phyloP scores from a whole-genome alignment of 2,329 filamentous ascomycete species.

The Onygenales sp. region DNA sequence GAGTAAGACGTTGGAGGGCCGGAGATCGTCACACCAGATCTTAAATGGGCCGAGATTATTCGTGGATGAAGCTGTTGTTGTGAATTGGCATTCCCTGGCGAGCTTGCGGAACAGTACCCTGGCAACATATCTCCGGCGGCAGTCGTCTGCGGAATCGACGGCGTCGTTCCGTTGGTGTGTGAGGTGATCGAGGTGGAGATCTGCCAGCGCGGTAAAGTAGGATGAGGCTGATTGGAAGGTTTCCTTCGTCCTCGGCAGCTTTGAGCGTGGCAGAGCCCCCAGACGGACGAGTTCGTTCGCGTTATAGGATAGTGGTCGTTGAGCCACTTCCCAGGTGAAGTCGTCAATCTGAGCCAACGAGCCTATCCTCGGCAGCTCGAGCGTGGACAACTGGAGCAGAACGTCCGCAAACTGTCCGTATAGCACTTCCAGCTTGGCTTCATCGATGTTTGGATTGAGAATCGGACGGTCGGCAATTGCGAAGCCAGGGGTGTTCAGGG shows the following conservation, averaged over 20 bases:
- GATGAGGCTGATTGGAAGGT: slow-evolving; percentile 23
- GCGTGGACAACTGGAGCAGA: slow-evolving; percentile 29
- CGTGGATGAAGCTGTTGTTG: slow-evolving; percentile 12
- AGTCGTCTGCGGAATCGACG: slow-evolving; percentile 13
- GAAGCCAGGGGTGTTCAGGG: slow-evolving; percentile 19
- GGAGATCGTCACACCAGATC: slow-evolving; percentile 31
- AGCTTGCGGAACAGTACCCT: slow-evolving; percentile 13
- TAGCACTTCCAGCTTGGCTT: slow-evolving; percentile 23
- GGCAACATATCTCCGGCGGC: slow-evolving; percentile 12
- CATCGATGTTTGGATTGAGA: slow-evolving; percentile 25
- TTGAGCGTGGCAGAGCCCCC: slow-evolving; percentile 12
- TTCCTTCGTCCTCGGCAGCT: not conserved
- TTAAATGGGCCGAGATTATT: slow-evolving; percentile 21
- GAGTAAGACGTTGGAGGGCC: slow-evolving; percentile 30
- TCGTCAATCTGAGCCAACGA: slow-evolving; percentile 14
- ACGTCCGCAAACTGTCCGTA: slow-evolving; percentile 35
- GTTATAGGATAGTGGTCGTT: slow-evolving; percentile 32
- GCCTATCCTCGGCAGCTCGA: slow-evolving; percentile 31
- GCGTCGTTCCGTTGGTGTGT: slow-evolving; percentile 19
- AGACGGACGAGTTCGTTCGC: slow-evolving; percentile 32
- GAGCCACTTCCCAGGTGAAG: slow-evolving; percentile 17
- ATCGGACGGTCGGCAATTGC: slow-evolving; percentile 17
- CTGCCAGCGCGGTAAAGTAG: slow-evolving; percentile 34
- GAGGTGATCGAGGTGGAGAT: slow-evolving; percentile 35
- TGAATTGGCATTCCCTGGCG: slow-evolving; percentile 1